phyloP scores from a whole-genome alignment of 2,329 filamentous ascomycete genomes.

The Colletotrichum sp. region DNA sequence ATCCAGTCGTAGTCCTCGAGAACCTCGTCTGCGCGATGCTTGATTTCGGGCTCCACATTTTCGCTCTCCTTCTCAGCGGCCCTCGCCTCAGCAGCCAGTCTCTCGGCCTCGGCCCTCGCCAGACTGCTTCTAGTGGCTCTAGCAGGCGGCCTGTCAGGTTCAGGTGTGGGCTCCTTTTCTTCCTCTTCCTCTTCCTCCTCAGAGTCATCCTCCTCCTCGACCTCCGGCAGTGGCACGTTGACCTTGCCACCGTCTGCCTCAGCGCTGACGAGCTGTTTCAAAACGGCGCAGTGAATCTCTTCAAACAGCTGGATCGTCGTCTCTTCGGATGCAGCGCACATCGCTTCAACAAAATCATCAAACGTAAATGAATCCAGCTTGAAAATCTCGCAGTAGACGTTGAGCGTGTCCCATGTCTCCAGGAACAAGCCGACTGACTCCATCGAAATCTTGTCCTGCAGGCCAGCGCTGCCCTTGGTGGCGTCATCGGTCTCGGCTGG shows the following conservation, averaged over 20 bases:
- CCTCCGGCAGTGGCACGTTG: constrained; percentile 77
- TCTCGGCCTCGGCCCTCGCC: constrained; percentile 79
- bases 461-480: constrained; percentile 37
- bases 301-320: constrained; percentile 83
- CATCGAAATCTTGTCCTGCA: constrained; percentile 72
- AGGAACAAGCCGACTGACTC: constrained; percentile 84
- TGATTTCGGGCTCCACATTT: constrained; percentile 49
- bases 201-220: constrained; percentile 73
- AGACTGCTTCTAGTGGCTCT: constrained; percentile 87
- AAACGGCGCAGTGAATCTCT: constrained; percentile 88
- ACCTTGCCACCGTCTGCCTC: constrained; percentile 80
- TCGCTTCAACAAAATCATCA: constrained; percentile 91
- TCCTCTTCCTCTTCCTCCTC: constrained; percentile 66
- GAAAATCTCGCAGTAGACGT: constrained; percentile 97
- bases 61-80: constrained; percentile 53
- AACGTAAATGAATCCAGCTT: constrained; percentile 96
- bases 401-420: constrained; percentile 95
- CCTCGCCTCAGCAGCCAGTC: constrained; percentile 64
- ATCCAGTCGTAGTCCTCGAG: constrained; percentile 82
- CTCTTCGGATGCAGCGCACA: constrained; percentile 77
- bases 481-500: constrained; percentile 49
- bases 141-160: constrained; percentile 71
- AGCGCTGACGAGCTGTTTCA: constrained; percentile 83
- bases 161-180: constrained; percentile 62
- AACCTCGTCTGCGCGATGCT: constrained; percentile 78